Base-by-base conservation (phyloP, 2,329 filamentous ascomycete genomes). In the Graphilbum sp. region DNA sequence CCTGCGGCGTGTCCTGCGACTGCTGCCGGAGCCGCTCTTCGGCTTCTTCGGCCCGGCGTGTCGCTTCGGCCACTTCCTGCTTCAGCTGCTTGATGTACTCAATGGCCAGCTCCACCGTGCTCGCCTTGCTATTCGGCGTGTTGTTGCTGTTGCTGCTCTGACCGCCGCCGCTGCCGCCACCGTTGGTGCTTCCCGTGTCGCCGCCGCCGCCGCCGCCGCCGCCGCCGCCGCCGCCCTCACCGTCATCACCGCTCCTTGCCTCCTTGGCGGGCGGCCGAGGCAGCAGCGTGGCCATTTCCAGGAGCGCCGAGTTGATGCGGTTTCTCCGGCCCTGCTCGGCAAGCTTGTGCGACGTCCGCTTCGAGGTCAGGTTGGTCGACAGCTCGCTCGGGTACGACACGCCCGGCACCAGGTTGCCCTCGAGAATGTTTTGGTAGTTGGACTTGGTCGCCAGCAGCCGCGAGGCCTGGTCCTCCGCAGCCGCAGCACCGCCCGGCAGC, bases 331-430 rank as follows among this genome's bases (percentile, higher is more conserved):
- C 90, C 61, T 98, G 90, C 59, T 98, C 90, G 16, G 90, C 90
- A 47, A 98, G 84, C 59, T 98, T 98, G 62, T 98, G 90, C 32
- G 86, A 94, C 2, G 90, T 96, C 38, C 88, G 79, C 62, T 98
- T 98, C 3, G 86, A 94, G 0, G 87, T 95, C 20, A 98, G 63
- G 46, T 94, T 94, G 18, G 87, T 92, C 7, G 87, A 93, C 32
- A 98, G 67, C 37, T 87, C 83, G 48, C 82, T 85, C 1, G 88
- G 87, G 49, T 95, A 96, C 2, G 80, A 81, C 12, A 95, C 80
- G 12, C 88, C 88, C 0, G 87, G 87, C 1, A 95, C 75, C 40
- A 79, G 78, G 36, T 86, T 96, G 35, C 90, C 90, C 54, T 96
- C 90, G 11, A 98, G 62, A 29, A 98, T 90, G 50, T 95, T 93